Conservation (phyloP, 1,139 yeast species). For the Tardiomyces blankii region DNA sequence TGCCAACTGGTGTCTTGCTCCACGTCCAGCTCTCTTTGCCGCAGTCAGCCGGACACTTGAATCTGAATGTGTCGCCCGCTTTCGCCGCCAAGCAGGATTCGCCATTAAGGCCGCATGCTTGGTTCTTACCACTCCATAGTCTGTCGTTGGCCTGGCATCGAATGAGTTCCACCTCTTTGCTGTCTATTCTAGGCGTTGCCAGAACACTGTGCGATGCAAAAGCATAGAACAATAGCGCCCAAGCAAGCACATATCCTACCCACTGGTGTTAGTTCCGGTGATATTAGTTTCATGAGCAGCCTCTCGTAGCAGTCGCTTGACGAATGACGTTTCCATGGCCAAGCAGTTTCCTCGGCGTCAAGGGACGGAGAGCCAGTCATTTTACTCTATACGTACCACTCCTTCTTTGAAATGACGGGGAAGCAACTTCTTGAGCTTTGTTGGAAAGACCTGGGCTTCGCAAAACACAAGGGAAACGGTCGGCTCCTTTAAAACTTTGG, state of each 20-base stretch:
- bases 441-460: slow-evolving; percentile 16
- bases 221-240: slow-evolving; percentile 15
- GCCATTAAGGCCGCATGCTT: slow-evolving; percentile 66
- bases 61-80: slow-evolving; percentile 36
- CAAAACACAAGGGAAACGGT: slow-evolving; percentile 14
- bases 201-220: slow-evolving; percentile 16
- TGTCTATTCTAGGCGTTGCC: slow-evolving; percentile 16
- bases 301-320: too few species aligned
- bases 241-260: slow-evolving; percentile 8
- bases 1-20: slow-evolving; percentile 69
- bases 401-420: background rate
- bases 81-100: slow-evolving; percentile 39
- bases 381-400: background rate
- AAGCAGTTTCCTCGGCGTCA: too few species aligned
- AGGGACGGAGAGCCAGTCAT: too few species aligned
- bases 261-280: slow-evolving; percentile 1
- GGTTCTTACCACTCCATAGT: slow-evolving; percentile 64
- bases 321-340: too few species aligned
- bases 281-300: too few species aligned
- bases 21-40: slow-evolving; percentile 69
- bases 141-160: slow-evolving; percentile 24
- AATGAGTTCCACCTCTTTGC: slow-evolving; percentile 12
- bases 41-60: slow-evolving; percentile 87
- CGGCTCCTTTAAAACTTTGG: slow-evolving; percentile 14
- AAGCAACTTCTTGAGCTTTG: slow-evolving; percentile 3